These are phyloP conservation scores for Komagataea norvegica DNA, from an alignment of 1,139 yeast species.

Conservation along the genomic window DNA sequence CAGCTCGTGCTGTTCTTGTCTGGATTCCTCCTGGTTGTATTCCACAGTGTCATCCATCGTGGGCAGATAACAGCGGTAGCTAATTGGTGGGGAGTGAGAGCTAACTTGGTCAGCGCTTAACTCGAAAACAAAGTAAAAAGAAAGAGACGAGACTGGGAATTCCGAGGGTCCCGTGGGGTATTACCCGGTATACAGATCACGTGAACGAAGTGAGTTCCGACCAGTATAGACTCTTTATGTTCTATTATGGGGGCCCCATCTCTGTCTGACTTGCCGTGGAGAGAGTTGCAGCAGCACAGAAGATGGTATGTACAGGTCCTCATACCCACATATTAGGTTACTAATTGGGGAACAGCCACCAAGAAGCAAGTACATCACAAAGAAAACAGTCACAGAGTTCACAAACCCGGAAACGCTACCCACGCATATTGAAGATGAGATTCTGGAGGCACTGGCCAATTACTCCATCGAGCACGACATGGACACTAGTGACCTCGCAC, in stretches of 20 bases:
- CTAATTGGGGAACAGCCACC: conserved; percentile 1
- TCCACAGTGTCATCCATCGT: conserved; percentile 26
- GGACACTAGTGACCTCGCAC: conserved; percentile 28
- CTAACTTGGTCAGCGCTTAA: too few relatives aligned
- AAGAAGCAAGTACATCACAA: conserved; percentile 20
- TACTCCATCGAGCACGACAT: conserved; percentile 35
- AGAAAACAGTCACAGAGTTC: conserved; percentile 27
- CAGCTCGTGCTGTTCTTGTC: conserved; percentile 28
- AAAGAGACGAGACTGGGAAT: too few relatives aligned
- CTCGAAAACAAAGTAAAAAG: too few relatives aligned
- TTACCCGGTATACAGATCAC: too few relatives aligned
- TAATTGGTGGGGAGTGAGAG: too few relatives aligned
- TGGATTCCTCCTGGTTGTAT: conserved; percentile 28
- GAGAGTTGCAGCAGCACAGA: too few relatives aligned
- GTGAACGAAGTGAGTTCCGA: too few relatives aligned
- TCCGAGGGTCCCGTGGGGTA: too few relatives aligned
- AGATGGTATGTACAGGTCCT: not conserved
- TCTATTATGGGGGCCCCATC: too few relatives aligned
- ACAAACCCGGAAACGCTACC: conserved; percentile 31
- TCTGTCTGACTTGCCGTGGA: too few relatives aligned
- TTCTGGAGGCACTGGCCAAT: conserved; percentile 35
- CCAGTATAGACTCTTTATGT: too few relatives aligned
- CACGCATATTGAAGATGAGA: conserved; percentile 36
- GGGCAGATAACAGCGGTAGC: not conserved
- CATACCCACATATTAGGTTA: not conserved